A percentile compares a stretch with the other conserved stretches of the same genome.
Evolutionary conservation across 176 grass and related monocot genomes (phyloP).

Genomic region (Carex pumila): DNA sequence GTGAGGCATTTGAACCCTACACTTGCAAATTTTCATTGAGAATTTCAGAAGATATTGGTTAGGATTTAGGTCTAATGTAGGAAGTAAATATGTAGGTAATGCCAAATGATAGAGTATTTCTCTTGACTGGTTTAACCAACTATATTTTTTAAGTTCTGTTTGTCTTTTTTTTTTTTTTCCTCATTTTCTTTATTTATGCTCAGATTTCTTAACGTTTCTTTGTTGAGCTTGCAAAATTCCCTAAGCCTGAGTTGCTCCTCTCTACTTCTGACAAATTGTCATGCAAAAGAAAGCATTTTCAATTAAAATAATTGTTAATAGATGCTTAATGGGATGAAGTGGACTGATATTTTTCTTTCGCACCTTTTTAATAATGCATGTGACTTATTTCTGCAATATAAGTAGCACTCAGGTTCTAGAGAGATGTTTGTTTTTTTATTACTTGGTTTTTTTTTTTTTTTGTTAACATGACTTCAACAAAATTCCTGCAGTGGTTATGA

Average conservation of each 20-base stretch:
- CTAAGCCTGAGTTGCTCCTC: background rate
- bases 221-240: background rate
- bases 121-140: background rate
- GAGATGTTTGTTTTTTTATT: background rate
- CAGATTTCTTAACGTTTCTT: background rate
- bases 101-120: background rate
- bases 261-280: background rate
- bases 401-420: background rate
- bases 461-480: background rate
- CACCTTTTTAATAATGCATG: background rate
- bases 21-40: background rate
- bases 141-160: background rate
- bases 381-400: background rate
- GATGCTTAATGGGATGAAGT: background rate
- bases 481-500: background rate
- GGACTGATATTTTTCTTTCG: background rate
- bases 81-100: background rate
- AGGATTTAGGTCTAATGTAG: background rate
- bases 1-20: no score
- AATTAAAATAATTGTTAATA: background rate
- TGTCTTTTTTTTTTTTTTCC: background rate
- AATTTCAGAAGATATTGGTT: background rate
- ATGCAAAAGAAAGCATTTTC: background rate
- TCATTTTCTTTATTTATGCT: background rate
- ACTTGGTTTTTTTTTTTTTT: background rate